Conservation (phyloP, 1,284 basidiomycete genomes). For the Irpex sp. region DNA sequence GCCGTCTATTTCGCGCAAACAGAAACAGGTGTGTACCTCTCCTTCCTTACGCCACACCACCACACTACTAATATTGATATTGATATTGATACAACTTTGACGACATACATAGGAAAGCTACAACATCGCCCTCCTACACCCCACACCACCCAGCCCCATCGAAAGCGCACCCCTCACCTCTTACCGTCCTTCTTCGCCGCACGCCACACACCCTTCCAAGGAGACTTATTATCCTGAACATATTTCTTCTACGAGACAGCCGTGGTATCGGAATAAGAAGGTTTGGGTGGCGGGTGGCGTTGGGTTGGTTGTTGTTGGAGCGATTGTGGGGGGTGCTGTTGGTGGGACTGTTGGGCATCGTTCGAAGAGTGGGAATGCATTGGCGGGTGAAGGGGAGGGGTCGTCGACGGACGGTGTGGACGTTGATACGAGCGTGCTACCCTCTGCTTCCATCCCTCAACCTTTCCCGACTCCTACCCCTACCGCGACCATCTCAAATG, state of each 20-base stretch:
- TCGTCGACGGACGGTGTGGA: no score
- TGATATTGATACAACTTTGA: neutral
- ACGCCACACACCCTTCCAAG: neutral
- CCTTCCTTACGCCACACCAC: neutral
- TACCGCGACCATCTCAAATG: no score
- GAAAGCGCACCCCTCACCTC: neutral
- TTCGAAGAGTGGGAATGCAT: neutral
- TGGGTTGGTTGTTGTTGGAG: neutral
- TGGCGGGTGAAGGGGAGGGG: neutral
- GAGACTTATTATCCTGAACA: neutral
- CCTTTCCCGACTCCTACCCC: no score
- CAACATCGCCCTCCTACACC: neutral
- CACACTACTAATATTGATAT: neutral
- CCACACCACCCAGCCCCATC: neutral
- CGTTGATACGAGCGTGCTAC: no score
- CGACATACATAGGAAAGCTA: neutral
- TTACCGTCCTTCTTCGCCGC: neutral
- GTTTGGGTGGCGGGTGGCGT: neutral
- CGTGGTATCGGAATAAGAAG: neutral
- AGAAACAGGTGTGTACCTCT: neutral
- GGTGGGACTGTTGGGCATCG: neutral
- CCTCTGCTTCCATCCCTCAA: no score
- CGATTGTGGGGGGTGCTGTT: neutral
- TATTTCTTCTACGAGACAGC: neutral
- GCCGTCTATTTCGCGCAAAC: neutral